Evolutionary conservation across 495 filamentous ascomycete genomes (phyloP).

Genomic region (Achaetomiella virescens): DNA sequence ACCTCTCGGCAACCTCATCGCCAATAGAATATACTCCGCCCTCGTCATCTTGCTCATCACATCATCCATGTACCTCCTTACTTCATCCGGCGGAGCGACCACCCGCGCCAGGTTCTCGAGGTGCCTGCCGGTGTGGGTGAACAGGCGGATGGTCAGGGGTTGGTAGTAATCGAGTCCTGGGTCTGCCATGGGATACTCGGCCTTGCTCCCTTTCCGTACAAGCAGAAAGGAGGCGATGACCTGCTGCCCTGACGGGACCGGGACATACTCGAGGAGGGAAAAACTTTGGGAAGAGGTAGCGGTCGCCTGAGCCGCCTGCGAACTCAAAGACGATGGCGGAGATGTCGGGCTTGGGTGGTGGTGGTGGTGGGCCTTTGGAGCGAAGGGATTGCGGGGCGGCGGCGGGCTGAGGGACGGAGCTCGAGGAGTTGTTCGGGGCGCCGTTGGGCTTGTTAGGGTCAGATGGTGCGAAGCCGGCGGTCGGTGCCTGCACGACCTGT

Average conservation of each 20-base stretch:
- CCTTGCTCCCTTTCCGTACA: constrained; percentile 51
- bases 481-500: constrained; percentile 15
- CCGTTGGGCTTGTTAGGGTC: constrained; percentile 17
- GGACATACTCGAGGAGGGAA: constrained; percentile 68
- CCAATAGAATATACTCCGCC: constrained; percentile 61
- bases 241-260: constrained; percentile 33
- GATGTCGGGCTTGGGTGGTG: constrained; percentile 53
- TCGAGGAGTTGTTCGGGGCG: constrained; percentile 20
- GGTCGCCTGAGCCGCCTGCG: constrained; percentile 69
- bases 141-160: constrained; percentile 76
- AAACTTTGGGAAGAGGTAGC: constrained; percentile 83
- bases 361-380: constrained; percentile 48
- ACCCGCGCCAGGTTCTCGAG: constrained; percentile 69
- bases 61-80: constrained; percentile 74
- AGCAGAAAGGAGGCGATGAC: constrained; percentile 62
- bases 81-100: constrained; percentile 74
- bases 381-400: constrained; percentile 33
- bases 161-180: constrained; percentile 74
- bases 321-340: constrained; percentile 81
- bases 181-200: constrained; percentile 46
- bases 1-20: constrained; percentile 56
- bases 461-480: constrained; percentile 8
- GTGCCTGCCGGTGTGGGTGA: constrained; percentile 53
- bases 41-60: constrained; percentile 70
- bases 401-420: constrained; percentile 7